A percentile compares a stretch with the other conserved stretches of the same genome.
These are phyloP conservation scores for Gossypium bickii DNA, from an alignment of 345 rosid species.

Conservation along the genomic window DNA sequence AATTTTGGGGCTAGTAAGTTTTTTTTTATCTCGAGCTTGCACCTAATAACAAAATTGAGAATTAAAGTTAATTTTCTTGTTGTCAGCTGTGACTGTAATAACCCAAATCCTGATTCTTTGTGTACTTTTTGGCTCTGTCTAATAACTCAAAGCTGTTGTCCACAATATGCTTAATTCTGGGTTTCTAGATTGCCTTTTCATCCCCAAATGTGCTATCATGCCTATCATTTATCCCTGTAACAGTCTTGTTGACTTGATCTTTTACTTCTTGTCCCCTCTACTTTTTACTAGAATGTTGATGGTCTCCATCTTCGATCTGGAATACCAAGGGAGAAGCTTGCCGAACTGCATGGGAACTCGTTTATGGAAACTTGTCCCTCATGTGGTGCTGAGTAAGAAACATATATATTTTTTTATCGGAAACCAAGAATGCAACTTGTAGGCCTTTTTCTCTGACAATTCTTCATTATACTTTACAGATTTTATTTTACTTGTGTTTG, in stretches of 20 bases:
- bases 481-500: neutral
- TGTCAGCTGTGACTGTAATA: neutral
- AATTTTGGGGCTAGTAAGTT: neutral
- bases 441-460: neutral
- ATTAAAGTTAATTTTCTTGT: neutral
- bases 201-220: neutral
- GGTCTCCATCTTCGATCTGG: slow-evolving; percentile 99
- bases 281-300: slow-evolving; percentile 63
- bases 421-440: neutral
- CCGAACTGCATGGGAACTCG: slow-evolving; percentile 91
- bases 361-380: slow-evolving; percentile 89
- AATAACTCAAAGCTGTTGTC: neutral
- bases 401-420: slow-evolving; percentile 6
- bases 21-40: neutral
- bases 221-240: neutral
- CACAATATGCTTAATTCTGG: neutral
- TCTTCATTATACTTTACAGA: neutral
- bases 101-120: neutral
- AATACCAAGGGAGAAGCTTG: slow-evolving; percentile 93
- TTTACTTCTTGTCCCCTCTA: neutral
- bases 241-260: neutral
- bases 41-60: neutral
- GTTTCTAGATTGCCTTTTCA: neutral
- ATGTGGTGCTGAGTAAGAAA: slow-evolving; percentile 77
- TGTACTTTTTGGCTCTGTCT: neutral